A percentile compares a stretch with the other conserved stretches of the same genome.
phyloP scores from a whole-genome alignment of 371 early-diverging fungal genomes.

The Quaeritorhiza haematococci region DNA sequence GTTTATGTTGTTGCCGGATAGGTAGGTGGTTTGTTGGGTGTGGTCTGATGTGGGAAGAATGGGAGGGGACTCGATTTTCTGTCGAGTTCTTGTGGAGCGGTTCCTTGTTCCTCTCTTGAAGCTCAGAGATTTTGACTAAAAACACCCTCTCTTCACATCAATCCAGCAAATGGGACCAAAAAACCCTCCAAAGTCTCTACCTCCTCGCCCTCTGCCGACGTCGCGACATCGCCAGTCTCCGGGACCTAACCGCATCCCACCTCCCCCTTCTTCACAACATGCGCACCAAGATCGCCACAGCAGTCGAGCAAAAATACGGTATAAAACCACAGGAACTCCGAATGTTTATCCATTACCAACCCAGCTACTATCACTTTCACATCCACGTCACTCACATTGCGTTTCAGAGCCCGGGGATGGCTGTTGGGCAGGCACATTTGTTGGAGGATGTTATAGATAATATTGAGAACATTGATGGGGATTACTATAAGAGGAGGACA shows the following conservation, averaged over 20 bases:
- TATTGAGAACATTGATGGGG: neutral
- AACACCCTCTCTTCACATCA: no score
- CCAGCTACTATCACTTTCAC: conserved; percentile 82
- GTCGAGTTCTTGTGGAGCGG: neutral
- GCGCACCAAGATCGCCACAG: neutral
- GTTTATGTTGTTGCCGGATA: neutral
- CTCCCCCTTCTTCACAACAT: neutral
- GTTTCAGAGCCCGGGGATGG: neutral
- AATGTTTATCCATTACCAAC: conserved; percentile 80
- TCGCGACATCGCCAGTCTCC: neutral
- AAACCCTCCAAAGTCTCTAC: neutral
- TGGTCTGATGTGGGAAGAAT: no score
- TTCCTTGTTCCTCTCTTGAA: no score
- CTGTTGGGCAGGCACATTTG: neutral
- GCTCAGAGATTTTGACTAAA: no score
- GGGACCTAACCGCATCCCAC: neutral
- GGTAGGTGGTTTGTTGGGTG: neutral
- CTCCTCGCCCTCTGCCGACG: neutral
- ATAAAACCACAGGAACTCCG: conserved; percentile 50
- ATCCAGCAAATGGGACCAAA: neutral
- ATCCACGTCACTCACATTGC: conserved; percentile 64
- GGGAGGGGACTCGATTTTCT: neutral
- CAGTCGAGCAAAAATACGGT: conserved; percentile 42
- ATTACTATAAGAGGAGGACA: neutral
- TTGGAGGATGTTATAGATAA: neutral